phyloP scores from a whole-genome alignment of 345 rosid genomes.

The Clarkia xantiana region DNA sequence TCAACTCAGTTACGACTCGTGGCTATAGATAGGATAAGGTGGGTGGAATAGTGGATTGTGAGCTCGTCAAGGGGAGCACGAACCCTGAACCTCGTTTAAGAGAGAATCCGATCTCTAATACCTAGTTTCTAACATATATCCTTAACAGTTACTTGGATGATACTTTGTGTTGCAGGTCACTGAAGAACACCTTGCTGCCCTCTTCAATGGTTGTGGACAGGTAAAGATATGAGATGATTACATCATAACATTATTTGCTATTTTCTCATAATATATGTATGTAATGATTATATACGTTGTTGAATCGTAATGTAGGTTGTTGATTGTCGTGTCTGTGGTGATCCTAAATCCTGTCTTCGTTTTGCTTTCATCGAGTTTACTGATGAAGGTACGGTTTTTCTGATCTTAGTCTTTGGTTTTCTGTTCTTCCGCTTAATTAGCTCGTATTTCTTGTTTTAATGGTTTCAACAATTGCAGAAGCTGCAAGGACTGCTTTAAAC shows the following conservation, averaged over 20 bases:
- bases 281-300: no score
- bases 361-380: slow-evolving; percentile 93
- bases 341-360: slow-evolving; percentile 87
- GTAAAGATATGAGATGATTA: slow-evolving; percentile 15
- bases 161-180: slow-evolving; percentile 40
- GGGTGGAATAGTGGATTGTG: no score
- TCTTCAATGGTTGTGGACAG: slow-evolving; percentile 70
- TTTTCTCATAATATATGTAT: no score
- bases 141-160: not conserved
- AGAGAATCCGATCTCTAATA: no score
- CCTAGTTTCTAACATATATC: no score
- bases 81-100: no score
- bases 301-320: slow-evolving; percentile 27
- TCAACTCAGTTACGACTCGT: no score
- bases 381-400: slow-evolving; percentile 52
- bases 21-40: no score
- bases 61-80: no score
- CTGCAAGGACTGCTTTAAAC: slow-evolving; percentile 69
- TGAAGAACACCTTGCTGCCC: slow-evolving; percentile 86
- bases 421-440: not conserved
- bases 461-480: slow-evolving; percentile 42
- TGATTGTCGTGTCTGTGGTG: slow-evolving; percentile 93
- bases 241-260: no score
- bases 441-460: slow-evolving; percentile 2
- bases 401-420: slow-evolving; percentile 10